Percentiles rank a stretch among this genome's conserved stretches.
Conservation (phyloP, 305 asterid genomes). For the Ilex paraguariensis region DNA sequence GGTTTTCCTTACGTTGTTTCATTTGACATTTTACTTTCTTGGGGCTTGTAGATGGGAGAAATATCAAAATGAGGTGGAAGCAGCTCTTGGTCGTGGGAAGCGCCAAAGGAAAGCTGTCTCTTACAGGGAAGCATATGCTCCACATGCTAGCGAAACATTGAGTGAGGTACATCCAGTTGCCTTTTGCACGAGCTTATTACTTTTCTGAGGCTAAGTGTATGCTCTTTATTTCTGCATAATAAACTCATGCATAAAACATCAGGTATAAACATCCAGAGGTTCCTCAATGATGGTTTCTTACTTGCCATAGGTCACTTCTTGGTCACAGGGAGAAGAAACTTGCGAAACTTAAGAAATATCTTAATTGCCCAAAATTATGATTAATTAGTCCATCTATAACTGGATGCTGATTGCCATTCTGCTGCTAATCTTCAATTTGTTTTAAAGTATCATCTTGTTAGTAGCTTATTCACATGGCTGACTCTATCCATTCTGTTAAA, state of each 20-base stretch:
- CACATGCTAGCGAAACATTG: constrained; percentile 49
- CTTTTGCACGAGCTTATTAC: background rate
- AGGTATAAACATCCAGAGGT: too few relatives aligned
- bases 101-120: constrained; percentile 90
- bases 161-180: constrained; percentile 45
- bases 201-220: background rate
- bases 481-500: too few relatives aligned
- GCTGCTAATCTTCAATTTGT: too few relatives aligned
- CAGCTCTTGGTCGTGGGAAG: constrained; percentile 97
- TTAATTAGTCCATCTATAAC: too few relatives aligned
- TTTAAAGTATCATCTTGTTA: too few relatives aligned
- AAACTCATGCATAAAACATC: background rate
- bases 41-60: constrained; percentile 79
- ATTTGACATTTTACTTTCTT: constrained; percentile 5
- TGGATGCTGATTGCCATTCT: too few relatives aligned
- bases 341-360: too few relatives aligned
- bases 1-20: background rate
- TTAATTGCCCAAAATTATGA: too few relatives aligned
- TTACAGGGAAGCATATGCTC: constrained; percentile 81
- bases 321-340: too few relatives aligned
- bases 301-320: too few relatives aligned
- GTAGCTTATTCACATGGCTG: too few relatives aligned
- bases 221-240: background rate
- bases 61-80: constrained; percentile 85
- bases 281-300: too few relatives aligned